These are phyloP conservation scores for Tilletia caries DNA, from an alignment of 1,284 basidiomycete genomes.

Conservation along the genomic window DNA sequence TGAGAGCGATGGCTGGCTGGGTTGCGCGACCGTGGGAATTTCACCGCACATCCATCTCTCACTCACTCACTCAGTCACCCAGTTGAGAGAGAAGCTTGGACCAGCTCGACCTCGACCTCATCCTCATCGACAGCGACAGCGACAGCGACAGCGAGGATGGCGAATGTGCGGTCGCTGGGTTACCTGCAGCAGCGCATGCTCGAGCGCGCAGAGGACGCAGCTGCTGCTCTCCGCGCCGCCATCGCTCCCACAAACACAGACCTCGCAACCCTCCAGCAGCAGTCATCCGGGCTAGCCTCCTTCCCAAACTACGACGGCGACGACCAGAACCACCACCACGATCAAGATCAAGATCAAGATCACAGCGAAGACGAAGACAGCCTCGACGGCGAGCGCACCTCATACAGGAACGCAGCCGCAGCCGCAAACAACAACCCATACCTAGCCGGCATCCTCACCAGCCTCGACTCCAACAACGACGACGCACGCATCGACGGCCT, in stretches of 20 bases:
- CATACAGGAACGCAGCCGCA: not conserved
- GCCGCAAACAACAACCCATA: conserved; percentile 1
- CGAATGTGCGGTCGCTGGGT: not conserved
- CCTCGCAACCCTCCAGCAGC: conserved; percentile 9
- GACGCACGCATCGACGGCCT: conserved; percentile 45
- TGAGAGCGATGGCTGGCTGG: no score
- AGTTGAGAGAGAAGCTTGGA: no score
- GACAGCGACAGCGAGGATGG: conserved; percentile 6
- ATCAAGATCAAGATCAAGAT: no score
- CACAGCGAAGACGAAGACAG: no score
- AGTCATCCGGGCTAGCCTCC: not conserved
- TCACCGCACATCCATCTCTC: no score
- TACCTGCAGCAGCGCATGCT: conserved; percentile 12
- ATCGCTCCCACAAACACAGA: not conserved
- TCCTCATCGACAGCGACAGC: no score
- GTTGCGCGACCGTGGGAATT: no score
- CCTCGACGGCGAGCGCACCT: not conserved
- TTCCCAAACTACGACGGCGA: not conserved
- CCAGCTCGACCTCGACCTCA: no score
- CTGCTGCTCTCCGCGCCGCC: conserved; percentile 10
- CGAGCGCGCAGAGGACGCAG: conserved; percentile 15
- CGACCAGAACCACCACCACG: not conserved
- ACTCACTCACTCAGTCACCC: no score
- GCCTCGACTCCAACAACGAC: conserved; percentile 44
- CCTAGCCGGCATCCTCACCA: conserved; percentile 24